These are phyloP conservation scores for Saturnispora sanitii DNA, from an alignment of 805 yeast species.

Conservation along the genomic window DNA sequence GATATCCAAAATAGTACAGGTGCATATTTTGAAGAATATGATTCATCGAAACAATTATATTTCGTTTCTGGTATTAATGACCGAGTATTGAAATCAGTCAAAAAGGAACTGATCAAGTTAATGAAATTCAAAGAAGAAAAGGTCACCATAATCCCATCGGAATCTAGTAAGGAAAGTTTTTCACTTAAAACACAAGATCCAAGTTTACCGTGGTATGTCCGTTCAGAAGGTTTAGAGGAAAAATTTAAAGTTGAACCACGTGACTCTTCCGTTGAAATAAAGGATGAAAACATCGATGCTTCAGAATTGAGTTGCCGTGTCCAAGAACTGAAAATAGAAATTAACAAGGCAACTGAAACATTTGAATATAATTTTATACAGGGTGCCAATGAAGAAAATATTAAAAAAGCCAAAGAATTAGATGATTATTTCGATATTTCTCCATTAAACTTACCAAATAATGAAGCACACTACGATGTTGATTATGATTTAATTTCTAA, in stretches of 20 bases:
- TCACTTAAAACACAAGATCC: slow-evolving; percentile 15
- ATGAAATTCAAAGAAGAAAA: slow-evolving; percentile 20
- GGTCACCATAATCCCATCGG: slow-evolving; percentile 10
- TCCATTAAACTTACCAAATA: not conserved
- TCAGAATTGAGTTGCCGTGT: slow-evolving; percentile 16
- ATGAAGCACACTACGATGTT: not conserved
- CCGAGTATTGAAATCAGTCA: slow-evolving; percentile 19
- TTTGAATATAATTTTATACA: slow-evolving; percentile 24
- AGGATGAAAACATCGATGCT: slow-evolving; percentile 9
- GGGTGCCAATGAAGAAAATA: not conserved
- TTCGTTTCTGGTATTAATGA: slow-evolving; percentile 23
- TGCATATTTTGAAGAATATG: slow-evolving; percentile 24
- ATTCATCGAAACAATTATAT: slow-evolving; percentile 19
- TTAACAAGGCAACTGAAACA: slow-evolving; percentile 18
- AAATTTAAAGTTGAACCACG: slow-evolving; percentile 14
- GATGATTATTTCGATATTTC: slow-evolving; percentile 5
- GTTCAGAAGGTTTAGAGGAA: slow-evolving; percentile 17
- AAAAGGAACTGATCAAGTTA: slow-evolving; percentile 21
- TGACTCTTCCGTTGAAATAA: slow-evolving; percentile 6
- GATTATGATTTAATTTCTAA: not conserved
- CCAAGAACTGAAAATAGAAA: slow-evolving; percentile 14
- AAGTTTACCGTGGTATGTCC: slow-evolving; percentile 25
- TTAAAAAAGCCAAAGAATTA: not conserved
- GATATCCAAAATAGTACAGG: slow-evolving; percentile 22
- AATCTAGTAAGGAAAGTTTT: slow-evolving; percentile 8